phyloP scores from a whole-genome alignment of 2,329 filamentous ascomycete genomes.

The Harringtonia lauricola region DNA sequence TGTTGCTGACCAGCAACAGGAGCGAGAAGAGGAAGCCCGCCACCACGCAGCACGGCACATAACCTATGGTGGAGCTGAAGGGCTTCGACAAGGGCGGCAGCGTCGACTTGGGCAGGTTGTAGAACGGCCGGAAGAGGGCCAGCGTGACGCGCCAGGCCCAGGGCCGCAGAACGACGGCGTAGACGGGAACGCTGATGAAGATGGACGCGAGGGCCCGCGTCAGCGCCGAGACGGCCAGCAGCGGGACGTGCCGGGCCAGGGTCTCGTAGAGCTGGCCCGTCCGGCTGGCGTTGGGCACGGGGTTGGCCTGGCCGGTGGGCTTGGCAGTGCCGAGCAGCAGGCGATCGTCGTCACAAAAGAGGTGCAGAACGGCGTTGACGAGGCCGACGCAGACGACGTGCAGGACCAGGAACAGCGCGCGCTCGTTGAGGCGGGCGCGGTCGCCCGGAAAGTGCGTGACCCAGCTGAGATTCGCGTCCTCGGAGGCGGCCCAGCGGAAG shows the following conservation, averaged over 20 bases:
- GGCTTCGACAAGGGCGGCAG: constrained; percentile 49
- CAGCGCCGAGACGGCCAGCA: constrained; percentile 24
- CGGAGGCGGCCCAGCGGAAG: constrained; percentile 62
- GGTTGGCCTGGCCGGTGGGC: constrained; percentile 8
- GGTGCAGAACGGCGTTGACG: constrained; percentile 57
- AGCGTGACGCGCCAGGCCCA: constrained; percentile 60
- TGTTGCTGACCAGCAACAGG: constrained; percentile 68
- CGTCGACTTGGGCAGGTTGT: constrained; percentile 63
- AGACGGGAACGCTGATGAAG: constrained; percentile 42
- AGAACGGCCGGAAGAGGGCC: constrained; percentile 59
- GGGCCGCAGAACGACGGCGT: constrained; percentile 50
- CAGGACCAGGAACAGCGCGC: constrained; percentile 67
- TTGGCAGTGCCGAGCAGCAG: constrained; percentile 36
- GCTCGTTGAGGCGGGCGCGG: constrained; percentile 71
- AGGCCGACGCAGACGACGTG: constrained; percentile 59
- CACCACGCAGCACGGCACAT: constrained; percentile 43
- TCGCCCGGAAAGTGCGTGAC: constrained; percentile 63
- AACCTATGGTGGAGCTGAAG: constrained; percentile 34
- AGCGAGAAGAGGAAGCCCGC: constrained; percentile 58
- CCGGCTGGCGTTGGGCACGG: not conserved
- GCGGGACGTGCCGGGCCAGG: constrained; percentile 27
- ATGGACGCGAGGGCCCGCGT: constrained; percentile 29
- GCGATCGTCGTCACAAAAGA: constrained; percentile 63
- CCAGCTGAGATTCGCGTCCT: constrained; percentile 54
- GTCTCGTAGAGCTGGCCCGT: constrained; percentile 7